Evolutionary conservation across 768 basidiomycete genomes (phyloP), one percentile per base, ranked within the genome.

Genomic region (Rhodotorula graminis): DNA sequence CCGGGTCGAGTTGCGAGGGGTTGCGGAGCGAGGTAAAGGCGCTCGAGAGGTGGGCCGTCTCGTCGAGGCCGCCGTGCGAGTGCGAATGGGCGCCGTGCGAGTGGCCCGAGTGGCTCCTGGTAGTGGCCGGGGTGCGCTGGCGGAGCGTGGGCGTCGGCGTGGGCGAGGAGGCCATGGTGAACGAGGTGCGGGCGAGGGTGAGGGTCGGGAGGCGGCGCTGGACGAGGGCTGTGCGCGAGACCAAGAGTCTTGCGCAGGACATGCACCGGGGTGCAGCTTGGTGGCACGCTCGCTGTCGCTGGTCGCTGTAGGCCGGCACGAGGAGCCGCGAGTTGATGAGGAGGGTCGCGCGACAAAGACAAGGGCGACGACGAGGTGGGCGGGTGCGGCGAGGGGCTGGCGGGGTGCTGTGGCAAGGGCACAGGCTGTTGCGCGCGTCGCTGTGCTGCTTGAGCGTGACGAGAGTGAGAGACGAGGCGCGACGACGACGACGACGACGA

Each of bases 11-110:
- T 18, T 67, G 60, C 1, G 74, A 58, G 11, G 67, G 67, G 37
- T 61, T 66, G 60, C 27, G 58, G 23, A 65, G 69, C 52, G 89
- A 88, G 73, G 86, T 82, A 66, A 90, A 81, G 1, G 88, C 88
- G 50, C 87, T 84, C 63, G 90, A 85, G 64, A 92, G 86, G 77
- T 86, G 84, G 76, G 88, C 88, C 46, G 88, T 86, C 49, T 87
- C 87, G 69, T 87, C 86, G 49, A 81, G 79, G 69, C 88, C 50
- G 50, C 25, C 85, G 60, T 84, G 86, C 49, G 85, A 84, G 64
- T 89, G 85, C 78, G 89, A 88, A 21, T 89, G 85, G 78, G 89
- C 88, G 59, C 73, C 65, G 49, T 76, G 75, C 7, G 29, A 15
- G 60, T 71, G 66, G 31, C 66, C 65, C 27, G 57, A 57, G 64